A percentile compares a stretch with the other conserved stretches of the same genome.
Evolutionary conservation across 352 stramenopile genomes (phyloP).

Genomic region (Phytophthora cactorum): DNA sequence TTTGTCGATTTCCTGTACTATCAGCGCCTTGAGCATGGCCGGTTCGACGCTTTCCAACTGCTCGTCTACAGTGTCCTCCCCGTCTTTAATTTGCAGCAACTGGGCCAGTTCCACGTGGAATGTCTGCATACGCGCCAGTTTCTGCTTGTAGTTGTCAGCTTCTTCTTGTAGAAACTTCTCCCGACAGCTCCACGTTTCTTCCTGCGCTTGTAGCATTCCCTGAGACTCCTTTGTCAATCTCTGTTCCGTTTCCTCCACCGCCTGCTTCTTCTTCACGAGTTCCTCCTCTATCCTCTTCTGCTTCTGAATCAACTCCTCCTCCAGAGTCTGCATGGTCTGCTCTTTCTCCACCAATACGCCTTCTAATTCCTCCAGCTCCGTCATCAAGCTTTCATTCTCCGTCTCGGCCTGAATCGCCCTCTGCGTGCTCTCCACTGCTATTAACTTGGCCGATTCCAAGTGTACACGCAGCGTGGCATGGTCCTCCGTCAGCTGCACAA

Average conservation of each 20-base stretch:
- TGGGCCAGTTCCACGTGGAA: constrained; percentile 48
- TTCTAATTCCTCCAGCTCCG: constrained; percentile 30
- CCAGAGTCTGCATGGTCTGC: constrained; percentile 23
- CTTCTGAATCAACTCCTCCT: constrained; percentile 36
- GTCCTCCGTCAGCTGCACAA: constrained; percentile 71
- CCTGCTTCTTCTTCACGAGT: constrained; percentile 32
- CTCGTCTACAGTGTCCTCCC: constrained; percentile 3
- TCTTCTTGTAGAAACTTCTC: constrained; percentile 29
- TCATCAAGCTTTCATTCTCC: constrained; percentile 46
- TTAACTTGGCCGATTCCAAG: constrained; percentile 37
- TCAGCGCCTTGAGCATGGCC: constrained; percentile 40
- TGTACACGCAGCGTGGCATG: constrained; percentile 60
- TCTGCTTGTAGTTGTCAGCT: constrained; percentile 16
- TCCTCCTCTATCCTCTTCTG: constrained; percentile 39
- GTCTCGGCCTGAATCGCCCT: constrained; percentile 47
- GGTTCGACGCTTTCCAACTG: constrained; percentile 23
- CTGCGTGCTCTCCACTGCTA: constrained; percentile 41
- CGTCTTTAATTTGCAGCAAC: constrained; percentile 34
- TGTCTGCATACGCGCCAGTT: constrained; percentile 29
- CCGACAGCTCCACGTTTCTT: constrained; percentile 37
- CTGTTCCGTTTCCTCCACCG: constrained; percentile 24
- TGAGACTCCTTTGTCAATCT: constrained; percentile 32
- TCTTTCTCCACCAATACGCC: constrained; percentile 22
- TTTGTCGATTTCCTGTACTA: constrained; percentile 47
- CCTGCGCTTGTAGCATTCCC: constrained; percentile 40